Evolutionary conservation across 2,329 filamentous ascomycete species (phyloP).

Genomic region (Aureobasidium vineae): DNA sequence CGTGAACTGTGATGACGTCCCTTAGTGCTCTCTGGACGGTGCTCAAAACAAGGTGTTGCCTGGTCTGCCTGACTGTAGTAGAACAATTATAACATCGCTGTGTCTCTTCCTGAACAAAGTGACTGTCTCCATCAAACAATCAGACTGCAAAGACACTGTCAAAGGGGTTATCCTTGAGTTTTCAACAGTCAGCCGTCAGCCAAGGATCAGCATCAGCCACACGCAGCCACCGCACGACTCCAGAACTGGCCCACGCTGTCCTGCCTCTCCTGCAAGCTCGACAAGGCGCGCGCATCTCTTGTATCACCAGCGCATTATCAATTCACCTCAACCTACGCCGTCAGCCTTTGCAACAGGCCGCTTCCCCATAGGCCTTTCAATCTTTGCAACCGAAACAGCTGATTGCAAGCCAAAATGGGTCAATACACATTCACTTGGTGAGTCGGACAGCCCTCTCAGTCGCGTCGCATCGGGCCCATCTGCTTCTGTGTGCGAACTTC

Average conservation of each 20-base stretch:
- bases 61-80: neutral
- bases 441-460: slow-evolving; percentile 38
- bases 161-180: too few species aligned
- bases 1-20: slow-evolving; percentile 1
- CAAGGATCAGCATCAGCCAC: slow-evolving; percentile 14
- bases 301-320: slow-evolving; percentile 23
- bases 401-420: slow-evolving; percentile 51
- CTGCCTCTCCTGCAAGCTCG: slow-evolving; percentile 18
- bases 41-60: neutral
- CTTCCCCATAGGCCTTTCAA: slow-evolving; percentile 12
- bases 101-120: neutral
- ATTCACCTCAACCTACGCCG: slow-evolving; percentile 8
- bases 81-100: neutral
- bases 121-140: neutral
- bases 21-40: neutral
- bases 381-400: neutral
- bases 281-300: slow-evolving; percentile 23
- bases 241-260: neutral
- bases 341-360: slow-evolving; percentile 17
- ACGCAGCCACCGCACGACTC: slow-evolving; percentile 16
- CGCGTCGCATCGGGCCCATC: slow-evolving; percentile 1
- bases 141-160: neutral
- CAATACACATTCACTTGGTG: slow-evolving; percentile 71
- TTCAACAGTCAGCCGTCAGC: neutral
- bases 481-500: neutral